phyloP scores from a whole-genome alignment of 2,329 filamentous ascomycete species.

The Pyrenochaeta sp. region DNA sequence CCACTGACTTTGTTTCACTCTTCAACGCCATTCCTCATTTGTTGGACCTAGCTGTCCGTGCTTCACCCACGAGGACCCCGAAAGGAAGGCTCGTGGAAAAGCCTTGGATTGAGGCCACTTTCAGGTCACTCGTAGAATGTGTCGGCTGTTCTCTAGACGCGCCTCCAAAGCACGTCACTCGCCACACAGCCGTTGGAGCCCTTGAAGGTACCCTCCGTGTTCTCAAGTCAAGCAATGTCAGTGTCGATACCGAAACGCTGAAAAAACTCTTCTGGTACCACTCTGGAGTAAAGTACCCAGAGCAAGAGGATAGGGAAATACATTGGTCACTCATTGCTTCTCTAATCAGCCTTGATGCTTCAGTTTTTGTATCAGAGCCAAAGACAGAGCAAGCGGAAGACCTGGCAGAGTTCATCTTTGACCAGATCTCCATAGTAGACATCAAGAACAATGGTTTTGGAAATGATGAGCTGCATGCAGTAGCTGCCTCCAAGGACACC shows the following conservation, averaged over 20 bases:
- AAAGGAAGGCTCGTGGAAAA: slow-evolving; percentile 50
- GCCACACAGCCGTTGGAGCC: slow-evolving; percentile 26
- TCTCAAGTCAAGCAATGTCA: slow-evolving; percentile 32
- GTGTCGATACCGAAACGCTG: slow-evolving; percentile 35
- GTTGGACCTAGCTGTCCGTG: slow-evolving; percentile 52
- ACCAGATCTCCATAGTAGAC: slow-evolving; percentile 32
- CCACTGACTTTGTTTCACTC: slow-evolving; percentile 26
- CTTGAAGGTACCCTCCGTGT: slow-evolving; percentile 35
- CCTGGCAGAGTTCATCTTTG: slow-evolving; percentile 37
- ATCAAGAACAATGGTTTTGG: slow-evolving; percentile 16
- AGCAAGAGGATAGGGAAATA: slow-evolving; percentile 22
- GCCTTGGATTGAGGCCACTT: slow-evolving; percentile 55
- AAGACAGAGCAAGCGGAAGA: slow-evolving; percentile 30
- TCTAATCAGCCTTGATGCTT: slow-evolving; percentile 42
- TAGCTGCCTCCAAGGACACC: not conserved
- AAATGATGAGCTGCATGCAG: slow-evolving; percentile 2
- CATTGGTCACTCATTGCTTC: slow-evolving; percentile 43
- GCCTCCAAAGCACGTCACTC: slow-evolving; percentile 28
- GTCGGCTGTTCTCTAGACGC: slow-evolving; percentile 35
- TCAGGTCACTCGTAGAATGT: slow-evolving; percentile 48
- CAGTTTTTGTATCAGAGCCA: slow-evolving; percentile 38
- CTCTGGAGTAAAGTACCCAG: slow-evolving; percentile 39
- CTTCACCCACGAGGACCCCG: slow-evolving; percentile 49
- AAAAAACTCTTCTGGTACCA: slow-evolving; percentile 46
- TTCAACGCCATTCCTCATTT: slow-evolving; percentile 42